Evolutionary conservation across 2,329 filamentous ascomycete genomes (phyloP).

Genomic region (Lecanicillium sp.): DNA sequence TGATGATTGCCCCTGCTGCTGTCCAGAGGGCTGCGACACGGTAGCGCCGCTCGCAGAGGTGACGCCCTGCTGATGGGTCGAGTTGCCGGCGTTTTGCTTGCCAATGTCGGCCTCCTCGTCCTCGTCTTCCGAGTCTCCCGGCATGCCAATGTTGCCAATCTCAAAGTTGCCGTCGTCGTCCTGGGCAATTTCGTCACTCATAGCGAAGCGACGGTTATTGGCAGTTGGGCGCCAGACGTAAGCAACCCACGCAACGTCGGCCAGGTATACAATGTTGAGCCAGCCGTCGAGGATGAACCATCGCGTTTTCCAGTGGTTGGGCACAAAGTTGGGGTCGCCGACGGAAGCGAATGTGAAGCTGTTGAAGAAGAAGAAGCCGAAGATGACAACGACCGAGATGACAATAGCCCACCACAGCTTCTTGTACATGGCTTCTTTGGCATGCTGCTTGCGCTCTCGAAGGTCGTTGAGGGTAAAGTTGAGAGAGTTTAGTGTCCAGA

Average conservation of each 20-base stretch:
- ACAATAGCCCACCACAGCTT: constrained; percentile 98
- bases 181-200: constrained; percentile 98
- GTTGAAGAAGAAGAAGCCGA: constrained; percentile 98
- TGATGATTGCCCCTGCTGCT: no score
- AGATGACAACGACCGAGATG: constrained; percentile 86
- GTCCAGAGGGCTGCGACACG: neutral
- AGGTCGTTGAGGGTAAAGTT: constrained; percentile 94
- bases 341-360: constrained; percentile 88
- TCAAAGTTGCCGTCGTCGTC: constrained; percentile 95
- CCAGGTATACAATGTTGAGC: constrained; percentile 93
- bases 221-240: constrained; percentile 95
- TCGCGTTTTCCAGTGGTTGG: constrained; percentile 91
- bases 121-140: constrained; percentile 51
- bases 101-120: constrained; percentile 47
- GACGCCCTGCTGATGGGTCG: neutral
- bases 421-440: constrained; percentile 93
- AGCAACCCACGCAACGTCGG: constrained; percentile 85
- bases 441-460: constrained; percentile 85
- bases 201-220: constrained; percentile 94
- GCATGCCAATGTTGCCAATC: constrained; percentile 81
- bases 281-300: constrained; percentile 98
- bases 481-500: constrained; percentile 95
- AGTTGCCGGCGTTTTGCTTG: constrained; percentile 16
- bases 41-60: no score
- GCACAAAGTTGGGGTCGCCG: constrained; percentile 80